A percentile compares a stretch with the other conserved stretches of the same genome.
These are phyloP conservation scores for Barnettozyma hawaiiensis DNA, from an alignment of 1,139 yeast genomes.

Conservation along the genomic window DNA sequence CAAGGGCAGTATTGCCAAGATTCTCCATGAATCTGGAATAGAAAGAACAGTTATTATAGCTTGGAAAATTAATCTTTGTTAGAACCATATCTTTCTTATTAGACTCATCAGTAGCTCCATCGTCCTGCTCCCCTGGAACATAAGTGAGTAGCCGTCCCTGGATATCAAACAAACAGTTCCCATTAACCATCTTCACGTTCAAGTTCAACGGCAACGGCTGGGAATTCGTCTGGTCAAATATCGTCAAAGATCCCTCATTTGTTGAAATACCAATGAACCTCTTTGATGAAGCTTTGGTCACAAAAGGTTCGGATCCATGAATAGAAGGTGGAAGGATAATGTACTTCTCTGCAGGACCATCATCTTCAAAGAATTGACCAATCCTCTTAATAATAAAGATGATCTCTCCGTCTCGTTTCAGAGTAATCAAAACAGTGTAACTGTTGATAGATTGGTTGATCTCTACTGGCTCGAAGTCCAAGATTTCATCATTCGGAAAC, in stretches of 20 bases:
- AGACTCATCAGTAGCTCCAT: constrained; percentile 1
- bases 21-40: constrained; percentile 38
- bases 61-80: constrained; percentile 18
- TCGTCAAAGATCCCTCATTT: constrained; percentile 25
- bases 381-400: constrained; percentile 16
- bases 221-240: constrained; percentile 19
- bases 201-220: constrained; percentile 17
- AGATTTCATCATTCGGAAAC: constrained; percentile 13
- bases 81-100: constrained; percentile 1
- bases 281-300: constrained; percentile 16
- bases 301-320: constrained; percentile 23
- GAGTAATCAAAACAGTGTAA: constrained; percentile 19
- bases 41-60: constrained; percentile 18
- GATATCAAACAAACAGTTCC: constrained; percentile 43
- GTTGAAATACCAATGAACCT: constrained; percentile 24
- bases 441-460: constrained; percentile 19
- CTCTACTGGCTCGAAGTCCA: constrained; percentile 24
- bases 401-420: constrained; percentile 19
- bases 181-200: constrained; percentile 26
- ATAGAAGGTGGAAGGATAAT: constrained; percentile 26
- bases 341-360: constrained; percentile 5
- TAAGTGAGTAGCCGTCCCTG: constrained; percentile 49
- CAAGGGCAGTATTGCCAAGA: constrained; percentile 49
- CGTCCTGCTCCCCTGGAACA: constrained; percentile 27
- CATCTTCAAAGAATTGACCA: constrained; percentile 21